Conservation (phyloP, 176 grass and related monocot species). For the Bothriochloa decipiens region DNA sequence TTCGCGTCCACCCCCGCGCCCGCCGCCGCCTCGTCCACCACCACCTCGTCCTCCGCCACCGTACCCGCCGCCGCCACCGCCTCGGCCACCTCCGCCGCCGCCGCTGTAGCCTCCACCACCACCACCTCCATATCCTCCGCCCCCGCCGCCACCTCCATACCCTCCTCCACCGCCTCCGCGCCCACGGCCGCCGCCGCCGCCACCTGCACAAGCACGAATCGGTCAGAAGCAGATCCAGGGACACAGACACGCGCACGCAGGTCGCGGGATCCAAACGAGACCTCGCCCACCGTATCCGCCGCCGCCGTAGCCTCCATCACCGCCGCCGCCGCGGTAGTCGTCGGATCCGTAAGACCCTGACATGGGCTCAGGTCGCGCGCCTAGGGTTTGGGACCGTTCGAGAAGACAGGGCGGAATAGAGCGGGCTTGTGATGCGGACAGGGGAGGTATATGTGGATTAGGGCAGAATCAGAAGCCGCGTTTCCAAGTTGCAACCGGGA, state of each 20-base stretch:
- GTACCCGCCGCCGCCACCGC: constrained; percentile 34
- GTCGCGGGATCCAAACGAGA: not conserved
- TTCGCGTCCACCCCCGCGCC: constrained; percentile 65
- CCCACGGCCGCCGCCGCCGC: constrained; percentile 44
- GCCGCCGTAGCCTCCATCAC: constrained; percentile 34
- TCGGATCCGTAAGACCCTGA: constrained; percentile 71
- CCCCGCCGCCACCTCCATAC: constrained; percentile 38
- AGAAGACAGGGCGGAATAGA: constrained; percentile 32
- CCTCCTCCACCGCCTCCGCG: constrained; percentile 43
- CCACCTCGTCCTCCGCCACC: constrained; percentile 39
- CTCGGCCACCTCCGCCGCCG: constrained; percentile 44
- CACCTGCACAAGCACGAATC: constrained; percentile 38
- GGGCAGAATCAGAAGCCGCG: constrained; percentile 14
- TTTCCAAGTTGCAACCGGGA: not conserved
- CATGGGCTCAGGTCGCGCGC: constrained; percentile 48
- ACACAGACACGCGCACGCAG: not conserved
- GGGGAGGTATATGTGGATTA: constrained; percentile 16
- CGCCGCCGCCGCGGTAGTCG: constrained; percentile 60
- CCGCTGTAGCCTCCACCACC: constrained; percentile 38
- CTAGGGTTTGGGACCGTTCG: constrained; percentile 53
- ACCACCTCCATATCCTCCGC: constrained; percentile 28
- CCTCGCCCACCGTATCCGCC: constrained; percentile 25
- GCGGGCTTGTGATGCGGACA: not conserved
- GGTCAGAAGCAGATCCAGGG: constrained; percentile 40
- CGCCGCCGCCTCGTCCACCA: not conserved